Conservation (phyloP, 1,284 basidiomycete genomes). For the Ustanciosporium gigantosporum region DNA sequence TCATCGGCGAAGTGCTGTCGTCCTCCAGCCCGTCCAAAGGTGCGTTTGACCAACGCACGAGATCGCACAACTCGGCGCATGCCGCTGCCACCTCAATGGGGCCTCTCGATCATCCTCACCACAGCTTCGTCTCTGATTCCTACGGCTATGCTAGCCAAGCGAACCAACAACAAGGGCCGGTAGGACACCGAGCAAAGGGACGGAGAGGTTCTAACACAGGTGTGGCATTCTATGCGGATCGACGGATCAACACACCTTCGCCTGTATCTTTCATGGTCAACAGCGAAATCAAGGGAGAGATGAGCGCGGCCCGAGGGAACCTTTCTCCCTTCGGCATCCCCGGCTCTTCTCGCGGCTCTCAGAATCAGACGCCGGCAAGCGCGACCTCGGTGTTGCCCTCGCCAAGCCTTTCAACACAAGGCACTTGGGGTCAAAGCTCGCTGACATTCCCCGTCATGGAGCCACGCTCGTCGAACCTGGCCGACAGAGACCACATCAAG, state of each 20-base stretch:
- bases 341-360: conserved; percentile 19
- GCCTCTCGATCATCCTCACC: conserved; percentile 30
- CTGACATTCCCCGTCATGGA: conserved; percentile 44
- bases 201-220: conserved; percentile 34
- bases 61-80: neutral
- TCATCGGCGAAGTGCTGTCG: conserved; percentile 32
- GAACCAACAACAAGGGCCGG: neutral
- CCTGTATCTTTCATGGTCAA: conserved; percentile 55
- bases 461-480: conserved; percentile 22
- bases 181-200: conserved; percentile 17
- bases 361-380: conserved; percentile 33
- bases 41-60: neutral
- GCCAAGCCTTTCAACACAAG: conserved; percentile 37
- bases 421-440: conserved; percentile 49
- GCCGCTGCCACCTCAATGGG: conserved; percentile 23
- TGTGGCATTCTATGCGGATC: conserved; percentile 41
- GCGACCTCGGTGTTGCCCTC: conserved; percentile 39
- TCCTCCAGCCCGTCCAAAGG: conserved; percentile 8
- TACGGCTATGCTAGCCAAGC: neutral
- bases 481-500: conserved; percentile 48
- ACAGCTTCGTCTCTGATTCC: conserved; percentile 16
- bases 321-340: conserved; percentile 25
- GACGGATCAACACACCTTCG: conserved; percentile 36
- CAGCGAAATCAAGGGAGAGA: conserved; percentile 46
- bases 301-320: conserved; percentile 10